Percentiles rank a stretch among this genome's conserved stretches.
Evolutionary conservation across 2,329 filamentous ascomycete species (phyloP).

Genomic region (Aspergillus fijiensis): DNA sequence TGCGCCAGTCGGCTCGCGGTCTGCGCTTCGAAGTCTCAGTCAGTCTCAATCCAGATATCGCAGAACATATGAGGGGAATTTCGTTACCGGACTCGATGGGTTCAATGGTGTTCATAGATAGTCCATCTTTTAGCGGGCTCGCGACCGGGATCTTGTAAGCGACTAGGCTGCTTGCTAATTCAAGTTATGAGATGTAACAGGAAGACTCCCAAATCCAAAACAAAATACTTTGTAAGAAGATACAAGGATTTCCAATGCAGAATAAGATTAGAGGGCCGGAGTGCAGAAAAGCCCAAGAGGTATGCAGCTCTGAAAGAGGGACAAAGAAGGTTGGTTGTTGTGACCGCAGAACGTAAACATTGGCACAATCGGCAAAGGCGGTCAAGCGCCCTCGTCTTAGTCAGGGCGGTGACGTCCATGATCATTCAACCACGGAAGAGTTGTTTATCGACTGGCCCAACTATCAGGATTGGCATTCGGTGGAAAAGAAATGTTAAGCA

Average conservation of each 20-base stretch:
- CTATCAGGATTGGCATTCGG: background rate
- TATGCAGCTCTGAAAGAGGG: background rate
- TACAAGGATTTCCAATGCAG: background rate
- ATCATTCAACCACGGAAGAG: background rate
- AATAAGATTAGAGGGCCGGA: background rate
- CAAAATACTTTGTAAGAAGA: background rate
- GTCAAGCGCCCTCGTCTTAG: background rate
- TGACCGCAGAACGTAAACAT: background rate
- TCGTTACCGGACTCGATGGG: conserved; percentile 7
- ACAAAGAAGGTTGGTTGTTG: background rate
- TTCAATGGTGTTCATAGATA: conserved; percentile 10
- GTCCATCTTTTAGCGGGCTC: conserved; percentile 13
- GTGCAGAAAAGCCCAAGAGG: background rate
- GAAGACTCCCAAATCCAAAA: background rate
- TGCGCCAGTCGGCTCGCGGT: conserved; percentile 6
- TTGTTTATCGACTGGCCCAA: no score
- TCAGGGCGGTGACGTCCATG: background rate
- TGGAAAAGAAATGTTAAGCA: background rate
- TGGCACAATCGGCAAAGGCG: background rate
- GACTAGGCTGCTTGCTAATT: conserved; percentile 1
- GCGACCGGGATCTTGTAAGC: background rate
- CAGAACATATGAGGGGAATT: background rate
- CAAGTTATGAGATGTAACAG: background rate
- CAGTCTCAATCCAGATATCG: background rate
- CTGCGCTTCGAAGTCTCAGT: background rate